Percentiles rank a stretch among this genome's conserved stretches.
These are phyloP conservation scores for Diaporthe citriasiana DNA, from an alignment of 2,329 filamentous ascomycete species.

Conservation along the genomic window DNA sequence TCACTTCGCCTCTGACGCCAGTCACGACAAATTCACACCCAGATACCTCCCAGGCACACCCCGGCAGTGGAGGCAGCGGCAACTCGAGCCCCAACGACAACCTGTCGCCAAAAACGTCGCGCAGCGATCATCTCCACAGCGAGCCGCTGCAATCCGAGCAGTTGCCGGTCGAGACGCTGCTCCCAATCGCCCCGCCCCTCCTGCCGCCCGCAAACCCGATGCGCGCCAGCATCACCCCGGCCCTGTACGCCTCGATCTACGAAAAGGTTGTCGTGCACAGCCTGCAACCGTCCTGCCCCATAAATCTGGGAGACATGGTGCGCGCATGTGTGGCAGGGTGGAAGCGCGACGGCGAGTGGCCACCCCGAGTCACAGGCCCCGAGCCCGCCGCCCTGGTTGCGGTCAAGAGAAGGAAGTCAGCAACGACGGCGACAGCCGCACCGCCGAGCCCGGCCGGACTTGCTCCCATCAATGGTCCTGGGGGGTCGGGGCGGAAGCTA, in stretches of 20 bases:
- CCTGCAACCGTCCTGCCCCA: constrained; percentile 86
- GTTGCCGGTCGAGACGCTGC: constrained; percentile 71
- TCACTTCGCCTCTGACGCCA: constrained; percentile 47
- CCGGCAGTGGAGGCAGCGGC: constrained; percentile 31
- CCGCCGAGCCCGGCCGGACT: constrained; percentile 9
- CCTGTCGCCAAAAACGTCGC: constrained; percentile 35
- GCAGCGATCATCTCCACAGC: constrained; percentile 42
- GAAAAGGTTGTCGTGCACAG: constrained; percentile 87
- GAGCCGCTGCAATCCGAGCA: constrained; percentile 41
- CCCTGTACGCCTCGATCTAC: constrained; percentile 86
- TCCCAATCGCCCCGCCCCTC: constrained; percentile 81
- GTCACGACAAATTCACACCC: constrained; percentile 40
- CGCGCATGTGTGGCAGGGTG: constrained; percentile 88
- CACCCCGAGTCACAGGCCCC: constrained; percentile 70
- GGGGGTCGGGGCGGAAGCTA: constrained; percentile 42
- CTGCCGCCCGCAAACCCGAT: constrained; percentile 82
- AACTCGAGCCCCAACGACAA: constrained; percentile 43
- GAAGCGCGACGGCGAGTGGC: constrained; percentile 96
- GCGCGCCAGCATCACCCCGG: constrained; percentile 80
- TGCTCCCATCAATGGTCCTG: constrained; percentile 4
- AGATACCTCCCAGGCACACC: constrained; percentile 21
- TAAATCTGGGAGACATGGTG: constrained; percentile 87
- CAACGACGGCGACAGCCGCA: constrained; percentile 45
- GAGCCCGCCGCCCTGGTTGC: constrained; percentile 58
- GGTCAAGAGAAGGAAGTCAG: constrained; percentile 56